Base-by-base conservation (phyloP, 441 rosid species). In the Erodium trifolium region DNA sequence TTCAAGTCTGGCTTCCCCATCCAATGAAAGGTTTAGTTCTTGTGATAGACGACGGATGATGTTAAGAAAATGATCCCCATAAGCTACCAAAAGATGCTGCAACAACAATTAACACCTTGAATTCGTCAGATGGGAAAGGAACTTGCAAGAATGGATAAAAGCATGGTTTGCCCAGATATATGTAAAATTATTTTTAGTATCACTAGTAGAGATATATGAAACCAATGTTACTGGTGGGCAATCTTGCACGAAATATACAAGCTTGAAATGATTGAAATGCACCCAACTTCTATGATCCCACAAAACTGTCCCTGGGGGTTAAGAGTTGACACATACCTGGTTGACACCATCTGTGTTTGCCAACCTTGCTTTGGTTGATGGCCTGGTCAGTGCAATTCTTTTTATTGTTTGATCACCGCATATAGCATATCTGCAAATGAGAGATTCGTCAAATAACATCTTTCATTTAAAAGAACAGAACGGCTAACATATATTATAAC, bases 281-380 rank as follows among this genome's bases (percentile, higher is more conserved):
- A 59, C 64, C 64, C 64, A 59, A 59, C 64, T 59, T 59, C 64
- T 23, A 8, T 17, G 27, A 57, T 12, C 23, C 19, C 34, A 37
- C 41, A 37, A 37, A 37, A 37, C 64, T 14, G 17, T 2, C 64
- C 16, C 64, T 39, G 43, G 39, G 17, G 5, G 5, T 59, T 63
- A 69, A 11, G 53, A 47, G 53, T 47, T 8, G 53, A 65, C 55
- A 70, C 57, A 23, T 70, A 80, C 85, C 87, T 84, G 87, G 74
- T 81, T 84, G 72, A 84, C 85, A 70, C 85, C 87, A 66, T 81
- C 85, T 16, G 82, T 75, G 71, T 84, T 84, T 35, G 84, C 83
- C 65, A 84, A 69, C 69, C 87, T 78, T 65, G 85, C 83, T 78
- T 78, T 81, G 10, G 85, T 78, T 49, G 83, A 84, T 16, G 85